Evolutionary conservation across 73 alveolate species (phyloP), one percentile per base, ranked within the genome.

Genomic region (Halteria grandinella): DNA sequence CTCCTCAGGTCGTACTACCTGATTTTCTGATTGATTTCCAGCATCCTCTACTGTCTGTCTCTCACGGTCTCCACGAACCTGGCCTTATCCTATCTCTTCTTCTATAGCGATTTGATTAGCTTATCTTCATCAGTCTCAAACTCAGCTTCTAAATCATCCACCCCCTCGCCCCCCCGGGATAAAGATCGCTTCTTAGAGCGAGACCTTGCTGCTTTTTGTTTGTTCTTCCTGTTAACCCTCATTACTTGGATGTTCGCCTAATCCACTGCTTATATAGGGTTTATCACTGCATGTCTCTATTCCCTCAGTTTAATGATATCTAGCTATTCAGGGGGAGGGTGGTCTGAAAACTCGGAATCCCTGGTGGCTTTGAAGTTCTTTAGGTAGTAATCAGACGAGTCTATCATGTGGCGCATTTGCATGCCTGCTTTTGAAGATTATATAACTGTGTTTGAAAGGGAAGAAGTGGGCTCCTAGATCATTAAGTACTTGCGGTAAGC

Each of bases 321-420:
- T 7, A 57, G 43, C 34, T 45, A 28, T 15, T 66, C 80, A 2
- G 28, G 6, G n/a, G 43, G 69, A 66, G 25, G 54, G 39, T 66
- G 47, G 2, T 66, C 69, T 44, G 80, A 44, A 44, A 66, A 66
- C 33, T 66, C 80, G 6, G 80, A 66, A 51, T 66, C 80, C 12
- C 80, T 20, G 28, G 51, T 44, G 32, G 34, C 54, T 12, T 66
- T 51, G 28, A 66, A 66, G 28, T 44, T 47, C 14, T 41, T 20
- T 21, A 41, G 3, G 23, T 25, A 66, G 43, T 66, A 66, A 6
- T 66, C 80, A 41, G 45, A 17, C 80, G 47, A 45, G 36, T 44
- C 69, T 27, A 66, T 66, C 15, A 23, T 45, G 32, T 66, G 32
- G 18, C 32, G 43, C 4, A 66, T 44, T 2, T 47, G 32, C 29